These are phyloP conservation scores for Kodamaea leandrae DNA, from an alignment of 805 yeast genomes.

Conservation along the genomic window DNA sequence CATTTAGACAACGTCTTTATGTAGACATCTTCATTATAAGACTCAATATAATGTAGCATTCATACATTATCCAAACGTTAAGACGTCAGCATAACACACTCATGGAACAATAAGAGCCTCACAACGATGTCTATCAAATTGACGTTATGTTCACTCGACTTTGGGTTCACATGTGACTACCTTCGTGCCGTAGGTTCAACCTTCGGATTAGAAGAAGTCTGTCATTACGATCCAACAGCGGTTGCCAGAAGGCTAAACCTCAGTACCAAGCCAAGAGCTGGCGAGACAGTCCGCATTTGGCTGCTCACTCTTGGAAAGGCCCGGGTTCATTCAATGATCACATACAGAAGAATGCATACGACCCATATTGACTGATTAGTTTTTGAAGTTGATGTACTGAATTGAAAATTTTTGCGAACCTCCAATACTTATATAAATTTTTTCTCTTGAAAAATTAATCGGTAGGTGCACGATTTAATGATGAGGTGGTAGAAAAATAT, in stretches of 20 bases:
- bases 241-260: background rate
- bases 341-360: slow-evolving; percentile 99
- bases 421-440: slow-evolving; percentile 10
- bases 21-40: too few relatives aligned
- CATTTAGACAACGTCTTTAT: background rate
- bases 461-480: slow-evolving; percentile 9
- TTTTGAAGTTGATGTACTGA: slow-evolving; percentile 7
- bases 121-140: too few relatives aligned
- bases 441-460: slow-evolving; percentile 20
- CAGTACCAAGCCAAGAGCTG: slow-evolving; percentile 27
- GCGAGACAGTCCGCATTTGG: slow-evolving; percentile 10
- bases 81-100: too few relatives aligned
- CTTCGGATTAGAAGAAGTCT: too few relatives aligned
- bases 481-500: background rate
- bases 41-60: too few relatives aligned
- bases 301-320: slow-evolving; percentile 18
- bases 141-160: background rate
- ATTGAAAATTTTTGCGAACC: slow-evolving; percentile 12
- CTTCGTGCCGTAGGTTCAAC: too few relatives aligned
- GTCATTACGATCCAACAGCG: too few relatives aligned
- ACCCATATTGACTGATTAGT: slow-evolving; percentile 82
- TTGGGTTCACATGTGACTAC: background rate
- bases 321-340: slow-evolving; percentile 27
- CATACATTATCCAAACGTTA: too few relatives aligned
- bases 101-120: too few relatives aligned